Percentiles rank a stretch among this genome's conserved stretches.
Evolutionary conservation across 1,284 basidiomycete species (phyloP).

Genomic region (Puccinia polysora): DNA sequence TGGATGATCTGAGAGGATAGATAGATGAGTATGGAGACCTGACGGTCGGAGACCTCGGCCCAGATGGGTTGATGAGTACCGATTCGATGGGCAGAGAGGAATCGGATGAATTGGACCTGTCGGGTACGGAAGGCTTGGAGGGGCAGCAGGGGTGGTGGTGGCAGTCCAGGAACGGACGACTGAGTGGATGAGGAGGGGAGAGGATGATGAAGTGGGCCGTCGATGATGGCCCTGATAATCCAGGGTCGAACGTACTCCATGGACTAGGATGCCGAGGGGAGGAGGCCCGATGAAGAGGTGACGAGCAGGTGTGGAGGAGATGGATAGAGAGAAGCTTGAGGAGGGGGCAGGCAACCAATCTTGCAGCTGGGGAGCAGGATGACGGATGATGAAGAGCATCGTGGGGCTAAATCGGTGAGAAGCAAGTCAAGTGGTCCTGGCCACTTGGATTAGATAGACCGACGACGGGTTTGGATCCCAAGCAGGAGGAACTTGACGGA

Average conservation of each 20-base stretch:
- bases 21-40: conserved; percentile 14
- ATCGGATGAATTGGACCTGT: conserved; percentile 28
- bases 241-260: conserved; percentile 35
- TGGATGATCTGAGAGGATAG: conserved; percentile 7
- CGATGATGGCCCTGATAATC: conserved; percentile 20
- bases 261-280: too few relatives aligned
- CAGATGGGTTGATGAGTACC: conserved; percentile 15
- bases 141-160: neutral
- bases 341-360: too few relatives aligned
- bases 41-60: conserved; percentile 27
- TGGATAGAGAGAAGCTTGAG: too few relatives aligned
- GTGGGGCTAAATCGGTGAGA: too few relatives aligned
- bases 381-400: too few relatives aligned
- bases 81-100: conserved; percentile 17
- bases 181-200: neutral
- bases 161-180: neutral
- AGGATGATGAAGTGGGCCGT: conserved; percentile 12
- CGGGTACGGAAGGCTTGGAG: conserved; percentile 10
- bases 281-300: too few relatives aligned
- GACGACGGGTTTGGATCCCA: too few relatives aligned
- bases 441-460: too few relatives aligned
- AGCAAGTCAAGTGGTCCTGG: too few relatives aligned
- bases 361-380: too few relatives aligned
- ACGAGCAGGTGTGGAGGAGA: too few relatives aligned
- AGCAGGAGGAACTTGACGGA: too few relatives aligned